Conservation (phyloP, 192 early-diverging fungal genomes). For the Helicostylum pulchrum region DNA sequence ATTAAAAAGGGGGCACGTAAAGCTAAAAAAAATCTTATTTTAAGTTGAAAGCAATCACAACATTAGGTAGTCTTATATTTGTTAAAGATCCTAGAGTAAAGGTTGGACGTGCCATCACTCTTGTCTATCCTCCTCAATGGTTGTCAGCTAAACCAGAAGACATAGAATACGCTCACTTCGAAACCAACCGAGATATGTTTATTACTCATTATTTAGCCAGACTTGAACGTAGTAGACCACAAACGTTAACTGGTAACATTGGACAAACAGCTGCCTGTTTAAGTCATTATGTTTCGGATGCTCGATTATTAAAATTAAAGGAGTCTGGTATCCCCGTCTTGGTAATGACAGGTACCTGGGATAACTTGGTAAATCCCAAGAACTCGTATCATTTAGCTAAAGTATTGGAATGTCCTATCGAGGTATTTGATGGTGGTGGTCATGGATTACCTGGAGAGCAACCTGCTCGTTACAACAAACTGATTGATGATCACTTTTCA, state of each 20-base stretch:
- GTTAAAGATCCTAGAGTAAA: slow-evolving; percentile 30
- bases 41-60: slow-evolving; percentile 24
- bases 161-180: slow-evolving; percentile 6
- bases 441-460: slow-evolving; percentile 37
- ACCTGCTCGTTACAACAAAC: slow-evolving; percentile 27
- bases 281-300: slow-evolving; percentile 34
- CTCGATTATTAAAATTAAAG: slow-evolving; percentile 22
- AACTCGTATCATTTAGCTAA: slow-evolving; percentile 32
- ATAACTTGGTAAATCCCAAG: slow-evolving; percentile 35
- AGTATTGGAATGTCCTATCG: slow-evolving; percentile 21
- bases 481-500: slow-evolving; percentile 31
- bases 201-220: background rate
- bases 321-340: slow-evolving; percentile 19
- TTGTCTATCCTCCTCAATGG: slow-evolving; percentile 44
- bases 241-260: slow-evolving; percentile 29
- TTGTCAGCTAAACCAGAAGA: slow-evolving; percentile 28
- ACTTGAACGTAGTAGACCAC: slow-evolving; percentile 6
- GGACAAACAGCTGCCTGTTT: slow-evolving; percentile 36
- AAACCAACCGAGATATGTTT: slow-evolving; percentile 28
- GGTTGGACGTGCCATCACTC: slow-evolving; percentile 26
- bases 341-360: slow-evolving; percentile 36
- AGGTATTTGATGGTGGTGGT: slow-evolving; percentile 38
- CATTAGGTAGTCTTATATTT: slow-evolving; percentile 18
- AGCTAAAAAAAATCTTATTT: background rate
- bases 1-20: too few relatives aligned